A percentile compares a stretch with the other conserved stretches of the same genome.
These are phyloP conservation scores for Fusarium scirpi DNA, from an alignment of 2,329 filamentous ascomycete genomes.

Conservation along the genomic window DNA sequence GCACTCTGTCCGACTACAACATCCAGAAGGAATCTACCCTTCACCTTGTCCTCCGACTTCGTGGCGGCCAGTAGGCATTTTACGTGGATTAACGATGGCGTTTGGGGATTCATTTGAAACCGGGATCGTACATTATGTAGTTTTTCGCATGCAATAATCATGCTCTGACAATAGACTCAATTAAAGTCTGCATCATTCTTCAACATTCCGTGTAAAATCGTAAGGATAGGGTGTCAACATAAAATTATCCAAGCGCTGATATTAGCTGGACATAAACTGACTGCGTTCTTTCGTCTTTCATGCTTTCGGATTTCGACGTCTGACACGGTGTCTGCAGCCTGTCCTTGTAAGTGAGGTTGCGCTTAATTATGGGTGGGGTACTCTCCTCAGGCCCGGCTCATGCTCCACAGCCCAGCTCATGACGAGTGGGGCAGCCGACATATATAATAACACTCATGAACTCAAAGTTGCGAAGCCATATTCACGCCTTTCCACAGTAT, in stretches of 20 bases:
- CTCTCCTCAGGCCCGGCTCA: constrained; percentile 14
- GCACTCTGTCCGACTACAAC: constrained; percentile 94
- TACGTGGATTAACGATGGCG: constrained; percentile 68
- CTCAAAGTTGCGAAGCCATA: neutral
- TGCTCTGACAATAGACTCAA: constrained; percentile 40
- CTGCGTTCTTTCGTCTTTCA: neutral
- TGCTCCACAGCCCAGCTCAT: constrained; percentile 19
- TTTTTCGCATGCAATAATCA: constrained; percentile 18
- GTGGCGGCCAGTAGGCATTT: constrained; percentile 71
- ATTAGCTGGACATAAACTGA: neutral
- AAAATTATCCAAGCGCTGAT: neutral
- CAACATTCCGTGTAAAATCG: neutral
- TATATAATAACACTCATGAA: constrained; percentile 21
- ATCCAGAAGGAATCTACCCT: constrained; percentile 93
- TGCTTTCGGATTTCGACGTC: neutral
- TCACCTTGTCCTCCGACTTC: constrained; percentile 85
- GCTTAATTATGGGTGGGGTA: constrained; percentile 10
- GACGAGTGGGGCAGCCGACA: constrained; percentile 29
- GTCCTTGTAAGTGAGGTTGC: constrained; percentile 8
- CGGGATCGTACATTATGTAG: constrained; percentile 35
- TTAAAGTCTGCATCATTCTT: constrained; percentile 29
- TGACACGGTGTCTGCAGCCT: neutral
- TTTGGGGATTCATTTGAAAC: constrained; percentile 43
- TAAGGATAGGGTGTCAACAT: neutral
- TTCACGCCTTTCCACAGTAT: neutral